Evolutionary conservation across 768 basidiomycete species (phyloP).

Genomic region (Mycena galericulata): DNA sequence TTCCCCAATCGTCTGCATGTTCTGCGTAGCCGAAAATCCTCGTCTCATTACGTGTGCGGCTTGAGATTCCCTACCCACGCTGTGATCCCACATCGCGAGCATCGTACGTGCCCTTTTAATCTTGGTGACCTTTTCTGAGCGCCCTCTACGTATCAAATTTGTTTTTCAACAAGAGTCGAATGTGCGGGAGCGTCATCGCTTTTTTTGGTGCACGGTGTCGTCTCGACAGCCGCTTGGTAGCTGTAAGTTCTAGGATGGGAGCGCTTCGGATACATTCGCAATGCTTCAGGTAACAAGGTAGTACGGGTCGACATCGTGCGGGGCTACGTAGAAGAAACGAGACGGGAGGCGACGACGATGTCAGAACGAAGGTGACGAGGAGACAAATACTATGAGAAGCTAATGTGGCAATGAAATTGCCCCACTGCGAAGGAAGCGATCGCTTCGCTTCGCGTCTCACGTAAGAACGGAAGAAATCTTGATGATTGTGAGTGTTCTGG

Average conservation of each 20-base stretch:
- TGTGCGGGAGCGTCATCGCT: not conserved
- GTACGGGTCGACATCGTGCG: too few relatives aligned
- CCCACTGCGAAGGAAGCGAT: not conserved
- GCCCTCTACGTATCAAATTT: conserved; percentile 7
- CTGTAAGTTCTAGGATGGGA: too few relatives aligned
- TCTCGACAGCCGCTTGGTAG: too few relatives aligned
- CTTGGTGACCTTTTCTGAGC: conserved; percentile 10
- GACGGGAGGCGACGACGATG: too few relatives aligned
- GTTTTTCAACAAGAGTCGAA: not conserved
- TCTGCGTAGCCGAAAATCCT: not conserved
- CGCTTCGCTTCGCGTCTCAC: not conserved
- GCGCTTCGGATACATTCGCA: too few relatives aligned
- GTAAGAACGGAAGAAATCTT: conserved; percentile 51
- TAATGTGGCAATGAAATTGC: not conserved
- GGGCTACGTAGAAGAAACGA: too few relatives aligned
- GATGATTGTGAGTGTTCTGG: not conserved
- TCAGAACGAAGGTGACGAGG: too few relatives aligned
- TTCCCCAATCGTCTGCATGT: conserved; percentile 14
- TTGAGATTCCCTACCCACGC: not conserved
- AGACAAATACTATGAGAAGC: too few relatives aligned
- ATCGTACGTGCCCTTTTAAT: conserved; percentile 1
- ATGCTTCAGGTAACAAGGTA: too few relatives aligned
- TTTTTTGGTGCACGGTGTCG: too few relatives aligned
- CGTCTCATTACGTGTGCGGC: not conserved
- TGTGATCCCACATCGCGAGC: not conserved